Conservation (phyloP, 305 asterid species). For the Withania somnifera region DNA sequence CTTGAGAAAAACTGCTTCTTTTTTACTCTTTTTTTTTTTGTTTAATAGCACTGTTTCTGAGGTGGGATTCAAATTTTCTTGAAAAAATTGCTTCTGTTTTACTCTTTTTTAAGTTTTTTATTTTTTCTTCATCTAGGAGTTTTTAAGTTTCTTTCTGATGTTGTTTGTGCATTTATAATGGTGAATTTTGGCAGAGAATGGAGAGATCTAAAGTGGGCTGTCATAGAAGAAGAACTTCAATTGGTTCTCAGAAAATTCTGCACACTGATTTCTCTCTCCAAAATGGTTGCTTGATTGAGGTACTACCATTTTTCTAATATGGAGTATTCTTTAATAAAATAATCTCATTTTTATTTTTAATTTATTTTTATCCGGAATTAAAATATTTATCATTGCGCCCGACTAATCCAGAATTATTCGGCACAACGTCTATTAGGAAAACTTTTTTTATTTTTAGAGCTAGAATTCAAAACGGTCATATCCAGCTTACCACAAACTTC, state of each 20-base stretch:
- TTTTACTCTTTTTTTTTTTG: background rate
- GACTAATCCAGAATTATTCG: too few relatives aligned
- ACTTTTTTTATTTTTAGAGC: too few relatives aligned
- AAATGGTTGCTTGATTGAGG: conserved; percentile 51
- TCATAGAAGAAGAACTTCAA: conserved; percentile 60
- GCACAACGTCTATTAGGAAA: background rate
- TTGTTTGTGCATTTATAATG: background rate
- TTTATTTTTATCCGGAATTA: background rate
- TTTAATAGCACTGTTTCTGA: background rate
- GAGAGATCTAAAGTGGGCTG: conserved; percentile 30
- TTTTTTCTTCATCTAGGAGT: background rate
- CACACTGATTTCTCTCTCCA: conserved; percentile 30
- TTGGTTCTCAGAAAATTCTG: conserved; percentile 51
- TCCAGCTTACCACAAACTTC: too few relatives aligned
- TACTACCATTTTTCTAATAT: conserved; percentile 8
- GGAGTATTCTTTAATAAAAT: background rate
- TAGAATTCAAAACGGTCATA: too few relatives aligned
- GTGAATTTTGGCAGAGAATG: conserved; percentile 45
- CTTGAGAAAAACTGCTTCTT: background rate
- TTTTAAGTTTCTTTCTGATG: background rate
- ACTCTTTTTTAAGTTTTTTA: background rate
- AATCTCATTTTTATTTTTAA: background rate
- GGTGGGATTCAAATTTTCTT: background rate
- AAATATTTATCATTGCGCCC: background rate
- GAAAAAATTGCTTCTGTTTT: background rate